Base-by-base conservation (phyloP, 2,329 filamentous ascomycete species). In the Cyphellophora attinorum region DNA sequence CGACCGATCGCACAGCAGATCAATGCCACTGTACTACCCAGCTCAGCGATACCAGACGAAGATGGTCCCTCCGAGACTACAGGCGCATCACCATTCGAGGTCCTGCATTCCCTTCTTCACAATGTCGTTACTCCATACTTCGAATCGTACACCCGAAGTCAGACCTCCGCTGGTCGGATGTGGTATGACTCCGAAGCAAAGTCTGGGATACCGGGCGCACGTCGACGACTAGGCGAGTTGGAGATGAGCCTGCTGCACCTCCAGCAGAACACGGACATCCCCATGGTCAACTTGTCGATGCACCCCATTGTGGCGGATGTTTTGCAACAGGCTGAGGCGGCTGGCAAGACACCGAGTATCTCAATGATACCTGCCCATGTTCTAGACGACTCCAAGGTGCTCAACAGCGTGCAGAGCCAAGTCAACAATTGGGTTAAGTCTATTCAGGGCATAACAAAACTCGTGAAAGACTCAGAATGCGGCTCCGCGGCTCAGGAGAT, bases 361-460 rank as follows among this genome's bases (percentile, higher is more conserved):
- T 85, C 95, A 28, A 62, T 85, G 41, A 83, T 98, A 30, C 81
- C 85, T 2, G 52, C 74, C 6, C 62, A 74, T 8, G 71, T 93
- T n/a, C 67, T 95, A 19, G 79, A 85, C 39, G 91, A 95, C 60
- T 94, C 85, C 51, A 77, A 78, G 8, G 93, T 98, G 48, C 79
- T 95, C 51, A 98, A 98, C 60, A 86, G 81, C 49, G 68, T 99
- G 23, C 91, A 96, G 56, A 81, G 84, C 33, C 91, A 81, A 31
- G 91, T 96, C 41, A 98, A 96, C 58, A 80, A 81, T 44, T 99
- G 91, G 91, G 98, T 98, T 64, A 93, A 93, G 64, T 93, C 89
- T 8, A 98, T 99, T 46, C 89, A 95, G 57, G 81, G 81, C 31
- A 93, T 95, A 49, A 98, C 91, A 25, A 93, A 93, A 62, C 82